Evolutionary conservation across 1,284 basidiomycete genomes (phyloP), one percentile per base, ranked within the genome.

Genomic region (Leccinum solheimii): DNA sequence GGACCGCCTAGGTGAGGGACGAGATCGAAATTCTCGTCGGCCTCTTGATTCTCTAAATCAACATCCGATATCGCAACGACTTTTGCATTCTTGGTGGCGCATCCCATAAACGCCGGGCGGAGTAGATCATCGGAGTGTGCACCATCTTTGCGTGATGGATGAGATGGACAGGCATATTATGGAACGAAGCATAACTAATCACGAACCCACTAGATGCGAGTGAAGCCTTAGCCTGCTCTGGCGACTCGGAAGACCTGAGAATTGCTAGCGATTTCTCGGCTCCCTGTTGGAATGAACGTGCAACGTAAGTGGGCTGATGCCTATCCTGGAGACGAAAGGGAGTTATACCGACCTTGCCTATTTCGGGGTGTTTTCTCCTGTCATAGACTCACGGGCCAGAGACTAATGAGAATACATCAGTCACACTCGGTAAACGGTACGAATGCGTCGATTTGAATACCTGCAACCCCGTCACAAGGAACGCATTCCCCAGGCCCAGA

Each of bases 11-110:
- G 73, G 62, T 87, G 82, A 0, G 95, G 92, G 2, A 93, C 76
- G 7, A 98, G 85, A 66, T 97, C 92, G 70, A 97, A 97, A 58
- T 86, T 87, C 73, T 98, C 96, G 71, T 98, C 95, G 0, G 80
- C 80, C 62, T 90, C 86, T 73, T 91, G 87, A 2, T 83, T 79
- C 10, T 90, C 86, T 3, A 89, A 76, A 0, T 86, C 71, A 58
- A 90, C 26, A 26, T 26, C 26, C 26, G 26, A 26, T 26, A 26
- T 26, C 26, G 26, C 26, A 26, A 26, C 26, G 26, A 26, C 26
- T 26, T 26, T 26, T 26, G 26, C 26, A 26, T 26, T 26, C 26
- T 26, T 26, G 26, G 26, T 26, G 26, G 26, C 26, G 26, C 26
- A 26, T 26, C 26, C 26, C 26, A 6, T 26, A 26, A 26, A 26